Percentiles rank a stretch among this genome's conserved stretches.
Evolutionary conservation across 768 basidiomycete species (phyloP).

Genomic region (Termitomyces sp.): DNA sequence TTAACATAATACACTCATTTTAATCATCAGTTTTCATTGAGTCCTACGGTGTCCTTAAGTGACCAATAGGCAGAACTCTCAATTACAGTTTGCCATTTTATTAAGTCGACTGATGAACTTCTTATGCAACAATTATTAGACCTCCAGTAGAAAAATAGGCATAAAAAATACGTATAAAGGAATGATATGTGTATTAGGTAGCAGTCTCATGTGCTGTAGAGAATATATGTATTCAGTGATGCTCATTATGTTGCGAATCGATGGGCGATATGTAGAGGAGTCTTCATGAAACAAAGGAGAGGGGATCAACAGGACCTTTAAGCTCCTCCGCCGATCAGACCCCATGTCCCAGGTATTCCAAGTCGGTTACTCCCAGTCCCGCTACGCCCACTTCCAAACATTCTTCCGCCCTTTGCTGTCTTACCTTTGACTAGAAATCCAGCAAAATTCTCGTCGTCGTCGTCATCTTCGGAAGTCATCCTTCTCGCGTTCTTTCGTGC

Average conservation of each 20-base stretch:
- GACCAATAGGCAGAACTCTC: too few relatives aligned
- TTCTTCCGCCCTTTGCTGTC: constrained; percentile 3
- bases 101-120: not conserved
- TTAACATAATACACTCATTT: not conserved
- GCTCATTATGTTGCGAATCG: not conserved
- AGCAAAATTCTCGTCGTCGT: constrained; percentile 22
- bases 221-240: not conserved
- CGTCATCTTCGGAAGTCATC: constrained; percentile 14
- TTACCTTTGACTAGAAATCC: constrained; percentile 14
- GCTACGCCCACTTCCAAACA: constrained; percentile 19
- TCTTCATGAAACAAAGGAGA: not conserved
- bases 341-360: constrained; percentile 16
- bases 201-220: not conserved
- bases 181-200: constrained; percentile 5
- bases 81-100: too few relatives aligned
- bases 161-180: constrained; percentile 4
- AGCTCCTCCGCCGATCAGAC: constrained; percentile 7
- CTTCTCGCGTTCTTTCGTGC: constrained; percentile 14
- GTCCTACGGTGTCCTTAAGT: too few relatives aligned
- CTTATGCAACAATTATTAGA: not conserved
- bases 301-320: not conserved
- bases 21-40: not conserved
- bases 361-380: constrained; percentile 14
- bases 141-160: not conserved
- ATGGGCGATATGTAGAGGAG: not conserved